These are phyloP conservation scores for Ophiostoma quercus DNA, from an alignment of 2,329 filamentous ascomycete species.

Conservation along the genomic window DNA sequence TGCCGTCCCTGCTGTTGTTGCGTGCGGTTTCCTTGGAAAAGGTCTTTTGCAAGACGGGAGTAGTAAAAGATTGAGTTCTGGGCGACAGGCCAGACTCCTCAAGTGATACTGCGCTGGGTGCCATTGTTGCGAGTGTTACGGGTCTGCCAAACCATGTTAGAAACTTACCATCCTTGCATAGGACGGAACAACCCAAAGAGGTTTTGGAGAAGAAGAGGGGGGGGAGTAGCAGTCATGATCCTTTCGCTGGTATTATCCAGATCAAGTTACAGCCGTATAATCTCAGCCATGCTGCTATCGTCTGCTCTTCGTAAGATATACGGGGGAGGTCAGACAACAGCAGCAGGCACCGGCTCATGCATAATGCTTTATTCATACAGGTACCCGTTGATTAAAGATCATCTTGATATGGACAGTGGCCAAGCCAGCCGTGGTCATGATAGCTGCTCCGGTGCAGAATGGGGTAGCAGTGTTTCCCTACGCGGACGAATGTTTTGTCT, in stretches of 20 bases:
- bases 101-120: conserved; percentile 57
- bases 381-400: conserved; percentile 26
- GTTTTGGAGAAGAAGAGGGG: conserved; percentile 28
- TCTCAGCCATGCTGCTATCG: conserved; percentile 34
- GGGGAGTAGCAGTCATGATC: conserved; percentile 87
- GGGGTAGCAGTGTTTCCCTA: conserved; percentile 12
- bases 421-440: conserved; percentile 15
- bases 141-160: neutral
- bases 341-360: conserved; percentile 28
- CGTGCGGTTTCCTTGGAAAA: conserved; percentile 29
- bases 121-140: conserved; percentile 49
- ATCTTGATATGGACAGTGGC: conserved; percentile 24
- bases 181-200: neutral
- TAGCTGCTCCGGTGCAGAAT: conserved; percentile 18
- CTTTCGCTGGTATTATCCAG: conserved; percentile 62
- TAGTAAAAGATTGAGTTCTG: conserved; percentile 42
- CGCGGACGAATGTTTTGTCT: conserved; percentile 1
- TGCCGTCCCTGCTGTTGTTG: conserved; percentile 25
- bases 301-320: neutral
- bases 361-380: conserved; percentile 28
- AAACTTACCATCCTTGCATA: neutral
- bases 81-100: conserved; percentile 14
- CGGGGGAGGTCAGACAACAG: conserved; percentile 9
- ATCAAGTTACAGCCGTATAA: conserved; percentile 40
- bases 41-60: conserved; percentile 37